phyloP scores from a whole-genome alignment of 352 stramenopile species.

The Phytophthora fragariaefolia region DNA sequence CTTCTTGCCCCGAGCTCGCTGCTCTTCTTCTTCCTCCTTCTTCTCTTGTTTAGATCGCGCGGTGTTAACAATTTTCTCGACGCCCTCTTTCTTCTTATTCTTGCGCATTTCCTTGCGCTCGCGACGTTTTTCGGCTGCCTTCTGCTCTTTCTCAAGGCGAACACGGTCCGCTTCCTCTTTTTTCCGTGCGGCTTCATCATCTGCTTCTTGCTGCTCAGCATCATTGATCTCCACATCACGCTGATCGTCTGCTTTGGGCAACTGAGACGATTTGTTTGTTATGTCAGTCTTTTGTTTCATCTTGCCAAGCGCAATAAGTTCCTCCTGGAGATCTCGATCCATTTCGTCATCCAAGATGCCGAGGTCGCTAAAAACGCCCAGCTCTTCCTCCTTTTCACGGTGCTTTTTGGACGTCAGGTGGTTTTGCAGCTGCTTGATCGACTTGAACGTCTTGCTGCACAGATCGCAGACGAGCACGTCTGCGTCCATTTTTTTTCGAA shows the following conservation, averaged over 20 bases:
- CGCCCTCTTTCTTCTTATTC: conserved; percentile 80
- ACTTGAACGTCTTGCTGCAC: conserved; percentile 88
- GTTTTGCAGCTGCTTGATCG: conserved; percentile 81
- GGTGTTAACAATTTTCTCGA: conserved; percentile 65
- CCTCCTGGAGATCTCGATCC: conserved; percentile 60
- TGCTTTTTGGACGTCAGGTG: conserved; percentile 87
- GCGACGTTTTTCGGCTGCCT: conserved; percentile 77
- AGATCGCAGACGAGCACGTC: conserved; percentile 78
- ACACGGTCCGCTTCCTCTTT: conserved; percentile 52
- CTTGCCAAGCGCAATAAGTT: conserved; percentile 56
- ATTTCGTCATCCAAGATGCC: conserved; percentile 68
- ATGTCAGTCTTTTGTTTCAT: conserved; percentile 17
- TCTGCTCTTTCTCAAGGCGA: conserved; percentile 76
- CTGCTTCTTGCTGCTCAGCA: conserved; percentile 37
- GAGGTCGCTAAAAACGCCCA: conserved; percentile 69
- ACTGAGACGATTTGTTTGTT: conserved; percentile 1
- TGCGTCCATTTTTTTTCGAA: conserved; percentile 73
- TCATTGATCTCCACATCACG: conserved; percentile 13
- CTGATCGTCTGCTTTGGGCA: conserved; percentile 16
- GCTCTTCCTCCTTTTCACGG: conserved; percentile 71
- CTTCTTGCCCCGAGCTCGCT: conserved; percentile 47
- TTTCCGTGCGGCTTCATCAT: conserved; percentile 42
- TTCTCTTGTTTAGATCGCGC: conserved; percentile 53
- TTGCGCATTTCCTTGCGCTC: conserved; percentile 88
- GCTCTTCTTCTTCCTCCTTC: conserved; percentile 43